Percentiles rank a stretch among this genome's conserved stretches.
These are phyloP conservation scores for Nannochloropsis salina DNA, from an alignment of 108 stramenopile genomes.

Conservation along the genomic window DNA sequence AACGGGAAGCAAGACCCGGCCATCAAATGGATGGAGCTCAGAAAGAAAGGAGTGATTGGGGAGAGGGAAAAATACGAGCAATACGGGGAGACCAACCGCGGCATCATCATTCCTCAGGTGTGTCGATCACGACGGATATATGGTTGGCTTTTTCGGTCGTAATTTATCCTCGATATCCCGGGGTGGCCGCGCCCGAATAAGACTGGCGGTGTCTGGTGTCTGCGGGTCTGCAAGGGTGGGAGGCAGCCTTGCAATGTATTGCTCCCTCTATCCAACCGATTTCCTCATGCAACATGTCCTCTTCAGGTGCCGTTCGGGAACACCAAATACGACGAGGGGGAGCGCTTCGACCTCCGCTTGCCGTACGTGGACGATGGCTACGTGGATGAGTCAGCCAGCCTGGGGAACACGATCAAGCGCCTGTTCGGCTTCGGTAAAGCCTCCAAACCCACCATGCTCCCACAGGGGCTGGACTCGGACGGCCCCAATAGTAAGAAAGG, in stretches of 20 bases:
- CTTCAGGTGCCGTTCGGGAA: constrained; percentile 64
- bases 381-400: constrained; percentile 35
- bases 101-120: constrained; percentile 5
- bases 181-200: too few relatives aligned
- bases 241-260: too few relatives aligned
- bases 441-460: not conserved
- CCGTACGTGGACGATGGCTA: constrained; percentile 91
- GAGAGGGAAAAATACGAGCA: not conserved
- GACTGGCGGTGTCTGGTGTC: too few relatives aligned
- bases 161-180: too few relatives aligned
- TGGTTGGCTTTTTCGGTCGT: too few relatives aligned
- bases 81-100: not conserved
- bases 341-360: constrained; percentile 81
- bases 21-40: constrained; percentile 18
- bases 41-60: constrained; percentile 8
- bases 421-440: constrained; percentile 16
- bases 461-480: not conserved
- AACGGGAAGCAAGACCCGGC: not conserved
- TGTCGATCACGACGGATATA: not conserved
- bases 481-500: not conserved
- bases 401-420: not conserved
- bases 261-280: too few relatives aligned
- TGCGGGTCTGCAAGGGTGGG: too few relatives aligned
- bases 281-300: not conserved
- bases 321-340: constrained; percentile 90